Base-by-base conservation (phyloP, 2,329 filamentous ascomycete species). In the Volutella citrinella region DNA sequence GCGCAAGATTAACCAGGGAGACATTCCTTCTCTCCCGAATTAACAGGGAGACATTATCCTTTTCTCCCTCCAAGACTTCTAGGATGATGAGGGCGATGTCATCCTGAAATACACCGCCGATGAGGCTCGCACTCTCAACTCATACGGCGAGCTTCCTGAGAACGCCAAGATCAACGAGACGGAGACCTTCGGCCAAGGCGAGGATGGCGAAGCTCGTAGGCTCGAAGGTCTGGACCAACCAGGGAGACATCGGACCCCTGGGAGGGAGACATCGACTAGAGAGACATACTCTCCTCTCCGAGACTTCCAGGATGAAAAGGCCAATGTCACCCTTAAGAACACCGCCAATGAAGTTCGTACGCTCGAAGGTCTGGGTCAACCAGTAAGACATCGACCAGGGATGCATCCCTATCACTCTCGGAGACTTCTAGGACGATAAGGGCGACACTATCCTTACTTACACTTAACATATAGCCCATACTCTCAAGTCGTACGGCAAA, bases 151-250 rank as follows among this genome's bases (percentile, higher is more conserved):
- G 69, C 76, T 98, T 42, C 93, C 93, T 52, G 93, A 97, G 72
- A 86, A 81, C 59, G 93, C 93, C 64, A 97, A 97, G 84, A 98
- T 98, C 80, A 98, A 98, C 80, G 93, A 98, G 80, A 95, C 89
- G 48, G 93, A 97, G 68, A 95, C 89, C 29, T 95, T 84, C 59
- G 80, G 87, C 58, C 87, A 90, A 66, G 87, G 90, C 65, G 90
- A 89, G 66, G 85, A 95, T 64, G 91, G 93, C 66, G 88, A 95
- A n/a, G n/a, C n/a, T n/a, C n/a, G n/a, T n/a, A n/a, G 91, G 91
- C 70, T 97, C 97, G 72, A 86, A 98, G 58, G 83, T 93, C 59
- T 98, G 98, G 80, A 98, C 98, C 80, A 91, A n/a, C n/a, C n/a
- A n/a, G n/a, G n/a, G n/a, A n/a, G n/a, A n/a, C n/a, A n/a, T n/a